Conservation (phyloP, 2,329 filamentous ascomycete species). For the Colletotrichum coccodes region DNA sequence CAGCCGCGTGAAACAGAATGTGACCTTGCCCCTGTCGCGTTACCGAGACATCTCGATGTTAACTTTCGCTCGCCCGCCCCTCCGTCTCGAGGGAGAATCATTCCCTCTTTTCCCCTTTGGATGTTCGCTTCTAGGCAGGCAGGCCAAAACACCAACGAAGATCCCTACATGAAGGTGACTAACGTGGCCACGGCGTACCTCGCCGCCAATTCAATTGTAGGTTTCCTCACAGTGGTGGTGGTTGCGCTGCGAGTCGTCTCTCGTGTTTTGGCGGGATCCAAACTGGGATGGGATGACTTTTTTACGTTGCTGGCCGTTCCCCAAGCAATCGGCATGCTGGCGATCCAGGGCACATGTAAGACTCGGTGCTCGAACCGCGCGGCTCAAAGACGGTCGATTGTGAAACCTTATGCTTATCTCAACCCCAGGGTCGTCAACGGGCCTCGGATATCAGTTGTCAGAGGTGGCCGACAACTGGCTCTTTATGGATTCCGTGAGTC, state of each 20-base stretch:
- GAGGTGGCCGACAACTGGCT: slow-evolving; percentile 10
- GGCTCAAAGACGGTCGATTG: neutral
- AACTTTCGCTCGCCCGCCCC: neutral
- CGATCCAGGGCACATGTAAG: slow-evolving; percentile 45
- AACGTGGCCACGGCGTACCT: slow-evolving; percentile 37
- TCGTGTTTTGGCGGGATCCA: slow-evolving; percentile 38
- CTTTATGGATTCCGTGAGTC: slow-evolving; percentile 1
- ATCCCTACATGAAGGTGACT: slow-evolving; percentile 3
- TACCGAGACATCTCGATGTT: slow-evolving; percentile 10
- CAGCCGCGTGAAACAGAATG: slow-evolving; percentile 2
- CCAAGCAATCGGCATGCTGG: slow-evolving; percentile 41
- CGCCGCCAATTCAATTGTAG: slow-evolving; percentile 37
- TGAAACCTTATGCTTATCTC: neutral
- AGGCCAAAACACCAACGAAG: neutral
- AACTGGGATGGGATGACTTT: slow-evolving; percentile 50
- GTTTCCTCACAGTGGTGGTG: slow-evolving; percentile 35
- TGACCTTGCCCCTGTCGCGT: neutral
- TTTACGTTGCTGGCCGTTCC: slow-evolving; percentile 47
- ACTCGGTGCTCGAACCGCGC: neutral
- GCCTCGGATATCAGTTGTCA: slow-evolving; percentile 36
- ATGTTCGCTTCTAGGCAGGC: neutral
- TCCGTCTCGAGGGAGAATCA: neutral
- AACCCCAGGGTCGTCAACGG: slow-evolving; percentile 34
- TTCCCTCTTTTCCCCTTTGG: neutral
- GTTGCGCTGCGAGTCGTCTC: slow-evolving; percentile 40